Percentiles rank a stretch among this genome's conserved stretches.
Evolutionary conservation across 116 monocot species (phyloP).

Genomic region (Papilionanthe hybrid): DNA sequence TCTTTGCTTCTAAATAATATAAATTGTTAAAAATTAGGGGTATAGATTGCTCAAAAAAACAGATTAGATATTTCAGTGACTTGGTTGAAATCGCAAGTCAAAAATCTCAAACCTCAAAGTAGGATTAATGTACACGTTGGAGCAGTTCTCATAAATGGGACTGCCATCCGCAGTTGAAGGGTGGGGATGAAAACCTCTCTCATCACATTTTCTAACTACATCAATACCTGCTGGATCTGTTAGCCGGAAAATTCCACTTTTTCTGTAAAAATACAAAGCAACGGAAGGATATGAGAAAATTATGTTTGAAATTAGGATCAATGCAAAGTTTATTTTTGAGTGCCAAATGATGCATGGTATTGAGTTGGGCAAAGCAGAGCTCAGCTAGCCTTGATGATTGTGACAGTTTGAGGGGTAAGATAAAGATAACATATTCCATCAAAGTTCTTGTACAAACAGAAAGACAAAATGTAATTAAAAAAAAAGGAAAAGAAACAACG

Average conservation of each 20-base stretch:
- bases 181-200: conserved; percentile 71
- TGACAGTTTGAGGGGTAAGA: not conserved
- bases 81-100: conserved; percentile 44
- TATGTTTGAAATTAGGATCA: too few species aligned
- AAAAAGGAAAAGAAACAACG: too few species aligned
- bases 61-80: not conserved
- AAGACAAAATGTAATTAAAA: too few species aligned
- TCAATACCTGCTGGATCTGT: conserved; percentile 63
- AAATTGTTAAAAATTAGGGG: too few species aligned
- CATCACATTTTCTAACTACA: conserved; percentile 51
- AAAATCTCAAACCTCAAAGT: conserved; percentile 80
- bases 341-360: too few species aligned
- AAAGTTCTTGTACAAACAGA: not conserved
- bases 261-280: conserved; percentile 28
- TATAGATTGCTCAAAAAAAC: too few species aligned
- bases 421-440: not conserved
- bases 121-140: conserved; percentile 60
- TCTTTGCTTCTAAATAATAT: too few species aligned
- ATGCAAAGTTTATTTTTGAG: too few species aligned
- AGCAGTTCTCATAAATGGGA: conserved; percentile 63
- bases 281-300: not conserved
- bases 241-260: conserved; percentile 67
- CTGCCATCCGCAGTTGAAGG: conserved; percentile 46
- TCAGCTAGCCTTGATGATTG: not conserved
- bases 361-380: not conserved